phyloP scores from a whole-genome alignment of 306 rosid species.

The Quercus suber region DNA sequence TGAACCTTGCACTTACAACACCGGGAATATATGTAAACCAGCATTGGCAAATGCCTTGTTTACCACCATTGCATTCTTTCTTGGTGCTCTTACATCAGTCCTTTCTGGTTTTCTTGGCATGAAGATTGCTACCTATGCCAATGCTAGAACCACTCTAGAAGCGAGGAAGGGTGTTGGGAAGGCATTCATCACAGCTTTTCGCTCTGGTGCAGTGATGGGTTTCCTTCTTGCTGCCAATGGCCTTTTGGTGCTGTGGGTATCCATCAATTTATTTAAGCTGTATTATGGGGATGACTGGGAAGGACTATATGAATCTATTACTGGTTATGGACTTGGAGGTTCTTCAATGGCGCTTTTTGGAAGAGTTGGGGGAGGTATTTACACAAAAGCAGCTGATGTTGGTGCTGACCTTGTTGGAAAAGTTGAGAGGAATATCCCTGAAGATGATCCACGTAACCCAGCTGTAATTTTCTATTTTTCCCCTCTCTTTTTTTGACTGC shows the following conservation, averaged over 20 bases:
- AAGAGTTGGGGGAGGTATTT: slow-evolving; percentile 76
- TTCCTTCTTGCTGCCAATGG: slow-evolving; percentile 75
- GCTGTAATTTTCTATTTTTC: slow-evolving; percentile 42
- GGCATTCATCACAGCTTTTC: slow-evolving; percentile 56
- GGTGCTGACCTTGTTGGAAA: slow-evolving; percentile 78
- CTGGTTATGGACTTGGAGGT: slow-evolving; percentile 76
- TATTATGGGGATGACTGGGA: slow-evolving; percentile 83
- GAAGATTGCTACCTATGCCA: slow-evolving; percentile 75
- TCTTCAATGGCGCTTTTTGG: slow-evolving; percentile 80
- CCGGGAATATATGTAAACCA: slow-evolving; percentile 61
- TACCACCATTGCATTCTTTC: slow-evolving; percentile 59
- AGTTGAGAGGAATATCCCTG: slow-evolving; percentile 64
- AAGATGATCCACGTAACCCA: slow-evolving; percentile 75
- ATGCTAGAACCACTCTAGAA: slow-evolving; percentile 67
- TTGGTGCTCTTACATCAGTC: slow-evolving; percentile 61
- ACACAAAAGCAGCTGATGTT: slow-evolving; percentile 83
- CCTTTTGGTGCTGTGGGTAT: slow-evolving; percentile 47
- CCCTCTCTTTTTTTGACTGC: neutral
- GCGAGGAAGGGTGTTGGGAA: slow-evolving; percentile 61
- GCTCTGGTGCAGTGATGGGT: slow-evolving; percentile 69
- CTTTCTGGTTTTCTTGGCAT: slow-evolving; percentile 64
- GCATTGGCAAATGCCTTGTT: slow-evolving; percentile 64
- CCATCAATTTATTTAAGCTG: slow-evolving; percentile 57
- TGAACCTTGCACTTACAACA: slow-evolving; percentile 66
- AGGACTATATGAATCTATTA: slow-evolving; percentile 67